Evolutionary conservation across 2,329 filamentous ascomycete species (phyloP).

Genomic region (Plectosphaerella sp.): DNA sequence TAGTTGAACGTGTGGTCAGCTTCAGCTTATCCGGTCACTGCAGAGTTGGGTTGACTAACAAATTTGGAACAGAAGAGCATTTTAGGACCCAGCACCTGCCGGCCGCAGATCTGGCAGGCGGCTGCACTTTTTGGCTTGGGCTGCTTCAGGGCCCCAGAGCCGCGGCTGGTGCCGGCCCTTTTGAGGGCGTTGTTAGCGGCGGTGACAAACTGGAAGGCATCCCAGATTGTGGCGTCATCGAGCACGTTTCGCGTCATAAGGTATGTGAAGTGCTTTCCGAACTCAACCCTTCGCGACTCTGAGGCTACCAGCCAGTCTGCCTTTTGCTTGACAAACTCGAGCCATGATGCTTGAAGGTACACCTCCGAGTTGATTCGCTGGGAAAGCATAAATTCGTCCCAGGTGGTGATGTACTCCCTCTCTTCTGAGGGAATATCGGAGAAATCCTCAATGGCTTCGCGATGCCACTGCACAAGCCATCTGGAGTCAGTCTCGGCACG

Average conservation of each 20-base stretch:
- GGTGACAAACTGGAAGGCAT: constrained; percentile 38
- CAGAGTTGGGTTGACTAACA: constrained; percentile 26
- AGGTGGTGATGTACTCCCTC: constrained; percentile 55
- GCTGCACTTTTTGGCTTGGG: constrained; percentile 34
- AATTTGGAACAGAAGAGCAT: constrained; percentile 46
- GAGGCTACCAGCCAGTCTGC: constrained; percentile 46
- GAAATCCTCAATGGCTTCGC: constrained; percentile 53
- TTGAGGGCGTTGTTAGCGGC: constrained; percentile 26
- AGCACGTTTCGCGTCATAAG: constrained; percentile 45
- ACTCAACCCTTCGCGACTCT: constrained; percentile 45
- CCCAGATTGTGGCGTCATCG: constrained; percentile 35
- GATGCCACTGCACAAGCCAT: constrained; percentile 57
- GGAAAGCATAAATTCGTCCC: constrained; percentile 51
- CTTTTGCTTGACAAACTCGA: constrained; percentile 46
- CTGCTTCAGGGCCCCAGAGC: constrained; percentile 13
- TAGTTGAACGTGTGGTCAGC: constrained; percentile 1
- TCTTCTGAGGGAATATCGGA: constrained; percentile 49
- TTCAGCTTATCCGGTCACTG: not conserved
- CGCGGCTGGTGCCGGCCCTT: constrained; percentile 1
- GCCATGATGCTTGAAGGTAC: constrained; percentile 47
- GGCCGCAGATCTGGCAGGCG: constrained; percentile 43
- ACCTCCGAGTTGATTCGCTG: constrained; percentile 46
- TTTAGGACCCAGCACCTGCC: constrained; percentile 41
- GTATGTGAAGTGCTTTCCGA: constrained; percentile 49
- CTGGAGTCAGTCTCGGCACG: constrained; percentile 38